Percentiles rank a stretch among this genome's conserved stretches.
These are phyloP conservation scores for Pseudogymnoascus sp. DNA, from an alignment of 2,329 filamentous ascomycete genomes.

Conservation along the genomic window DNA sequence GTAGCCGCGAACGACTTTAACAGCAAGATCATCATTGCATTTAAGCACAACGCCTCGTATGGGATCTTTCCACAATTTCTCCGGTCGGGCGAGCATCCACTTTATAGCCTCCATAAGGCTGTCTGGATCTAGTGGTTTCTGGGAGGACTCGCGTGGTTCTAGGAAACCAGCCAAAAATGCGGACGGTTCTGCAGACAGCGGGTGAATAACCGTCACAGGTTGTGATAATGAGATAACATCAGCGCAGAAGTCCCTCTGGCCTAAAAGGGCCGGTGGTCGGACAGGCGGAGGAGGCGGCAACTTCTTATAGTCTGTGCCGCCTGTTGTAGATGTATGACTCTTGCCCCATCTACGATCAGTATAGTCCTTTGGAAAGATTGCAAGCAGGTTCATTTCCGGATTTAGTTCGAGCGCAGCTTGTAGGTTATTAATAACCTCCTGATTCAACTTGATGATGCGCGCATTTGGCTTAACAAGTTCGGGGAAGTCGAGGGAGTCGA, in stretches of 20 bases:
- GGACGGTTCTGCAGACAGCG: not conserved
- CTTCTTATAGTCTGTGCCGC: not conserved
- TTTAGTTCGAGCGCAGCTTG: not conserved
- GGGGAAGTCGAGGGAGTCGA: not conserved
- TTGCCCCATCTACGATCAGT: not conserved
- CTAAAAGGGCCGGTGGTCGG: not conserved
- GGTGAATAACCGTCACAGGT: not conserved
- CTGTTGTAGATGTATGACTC: not conserved
- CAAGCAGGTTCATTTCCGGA: not conserved
- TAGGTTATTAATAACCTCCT: not conserved
- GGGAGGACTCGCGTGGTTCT: not conserved
- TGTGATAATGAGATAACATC: not conserved
- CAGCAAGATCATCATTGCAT: conserved; percentile 10
- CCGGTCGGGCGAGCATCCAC: conserved; percentile 10
- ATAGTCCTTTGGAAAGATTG: not conserved
- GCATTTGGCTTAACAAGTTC: not conserved
- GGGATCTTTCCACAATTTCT: conserved; percentile 11
- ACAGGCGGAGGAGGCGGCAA: not conserved
- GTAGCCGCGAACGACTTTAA: conserved; percentile 12
- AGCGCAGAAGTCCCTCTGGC: not conserved
- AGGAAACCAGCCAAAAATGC: not conserved
- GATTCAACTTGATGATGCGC: not conserved
- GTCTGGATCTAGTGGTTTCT: not conserved
- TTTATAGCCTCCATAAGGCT: not conserved
- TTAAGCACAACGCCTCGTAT: conserved; percentile 11